phyloP scores from a whole-genome alignment of 176 grass and related monocot species.

The Eleusine indica region DNA sequence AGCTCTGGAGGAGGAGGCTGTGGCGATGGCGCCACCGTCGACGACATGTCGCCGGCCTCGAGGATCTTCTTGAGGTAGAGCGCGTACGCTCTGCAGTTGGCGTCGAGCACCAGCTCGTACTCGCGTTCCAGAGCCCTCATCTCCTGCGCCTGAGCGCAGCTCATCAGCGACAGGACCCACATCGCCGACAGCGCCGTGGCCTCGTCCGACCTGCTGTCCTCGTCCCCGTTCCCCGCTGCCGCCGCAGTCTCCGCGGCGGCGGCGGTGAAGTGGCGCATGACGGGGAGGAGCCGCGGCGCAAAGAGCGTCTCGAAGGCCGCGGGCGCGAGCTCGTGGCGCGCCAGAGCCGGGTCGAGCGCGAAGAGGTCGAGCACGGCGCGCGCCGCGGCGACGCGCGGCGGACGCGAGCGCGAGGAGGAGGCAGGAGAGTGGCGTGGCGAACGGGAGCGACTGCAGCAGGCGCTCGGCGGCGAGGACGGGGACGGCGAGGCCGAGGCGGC shows the following conservation, averaged over 20 bases:
- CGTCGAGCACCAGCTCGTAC: conserved; percentile 62
- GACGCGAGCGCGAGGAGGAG: conserved; percentile 58
- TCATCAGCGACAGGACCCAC: conserved; percentile 67
- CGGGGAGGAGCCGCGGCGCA: conserved; percentile 57
- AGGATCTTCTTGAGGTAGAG: conserved; percentile 58
- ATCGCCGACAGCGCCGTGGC: conserved; percentile 35
- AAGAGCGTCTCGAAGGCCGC: conserved; percentile 65
- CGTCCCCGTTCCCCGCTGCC: conserved; percentile 1
- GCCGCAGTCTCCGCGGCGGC: conserved; percentile 41
- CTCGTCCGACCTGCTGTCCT: conserved; percentile 41
- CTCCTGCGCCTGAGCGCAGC: conserved; percentile 56
- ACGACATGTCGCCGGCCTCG: conserved; percentile 20
- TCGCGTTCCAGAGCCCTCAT: conserved; percentile 52
- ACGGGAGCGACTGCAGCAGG: conserved; percentile 49
- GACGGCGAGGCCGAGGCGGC: conserved; percentile 29
- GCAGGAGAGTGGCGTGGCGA: conserved; percentile 36
- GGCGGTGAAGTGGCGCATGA: conserved; percentile 61
- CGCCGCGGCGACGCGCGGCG: background rate
- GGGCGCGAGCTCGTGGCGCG: conserved; percentile 61
- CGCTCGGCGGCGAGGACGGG: conserved; percentile 51
- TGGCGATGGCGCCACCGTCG: background rate
- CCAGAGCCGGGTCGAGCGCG: conserved; percentile 56
- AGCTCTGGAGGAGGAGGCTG: conserved; percentile 43
- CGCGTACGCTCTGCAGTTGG: conserved; percentile 60
- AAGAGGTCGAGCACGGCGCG: conserved; percentile 60